Evolutionary conservation across 345 rosid genomes (phyloP), one percentile per base, ranked within the genome.

Genomic region (Bruguiera sexangula): DNA sequence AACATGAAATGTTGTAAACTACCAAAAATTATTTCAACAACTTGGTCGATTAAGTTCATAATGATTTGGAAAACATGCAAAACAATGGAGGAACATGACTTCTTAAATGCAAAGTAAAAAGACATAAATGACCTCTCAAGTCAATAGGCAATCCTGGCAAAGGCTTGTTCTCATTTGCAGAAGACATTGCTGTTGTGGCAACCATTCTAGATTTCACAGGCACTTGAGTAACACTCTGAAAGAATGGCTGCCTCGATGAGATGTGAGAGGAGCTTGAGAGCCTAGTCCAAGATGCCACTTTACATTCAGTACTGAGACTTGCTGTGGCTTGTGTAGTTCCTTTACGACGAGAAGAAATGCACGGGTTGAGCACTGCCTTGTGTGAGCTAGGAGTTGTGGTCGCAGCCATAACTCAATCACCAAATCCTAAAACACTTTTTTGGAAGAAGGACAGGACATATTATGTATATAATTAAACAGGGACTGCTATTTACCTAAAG

Each of bases 141-240:
- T 87, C 89, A 81, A 82, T 39, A 61, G 86, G 86, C 78, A 87
- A 57, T 76, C 87, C 89, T 0, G 81, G 72, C 65, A 83, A 67
- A 66, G 86, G 82, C 57, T 30, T 68, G 60, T 66, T 65, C 65
- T 81, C 83, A 65, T 64, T 78, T 9, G 56, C 55, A 8, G 68
- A 18, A 6, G 87, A 73, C 75, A 66, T 70, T 54, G 89, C 85
- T 73, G 62, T 79, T 20, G 83, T 63, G 13, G 78, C 74, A 63
- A 52, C 66, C 65, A 59, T 75, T 11, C 61, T 67, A 58, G 57
- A 60, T 52, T 72, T 82, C 36, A 48, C 51, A 29, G 79, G 61
- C 20, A 21, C 58, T n/a, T 68, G 60, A 24, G 61, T 66, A 71
- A 69, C 10, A 56, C 72, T 83, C 68, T 26, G 66, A 22, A 57